Evolutionary conservation across 345 rosid species (phyloP), one percentile per base, ranked within the genome.

Genomic region (Melastoma malabathricum): DNA sequence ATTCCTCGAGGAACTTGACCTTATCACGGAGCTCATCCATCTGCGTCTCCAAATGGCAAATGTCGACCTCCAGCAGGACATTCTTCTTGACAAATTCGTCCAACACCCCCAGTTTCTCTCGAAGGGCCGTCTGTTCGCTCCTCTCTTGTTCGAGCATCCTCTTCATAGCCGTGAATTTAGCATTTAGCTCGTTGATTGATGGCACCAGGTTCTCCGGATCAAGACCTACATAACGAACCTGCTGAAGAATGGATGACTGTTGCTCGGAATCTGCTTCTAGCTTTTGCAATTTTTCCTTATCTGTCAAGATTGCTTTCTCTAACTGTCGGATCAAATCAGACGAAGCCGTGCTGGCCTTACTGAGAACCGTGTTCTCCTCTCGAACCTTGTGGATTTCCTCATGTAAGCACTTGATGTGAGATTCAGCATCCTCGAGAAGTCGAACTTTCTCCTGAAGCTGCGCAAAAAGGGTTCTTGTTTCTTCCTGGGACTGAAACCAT

Each of bases 401-500:
- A 52, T 60, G 72, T 58, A 84, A 70, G 61, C 57, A 66, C 57
- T 46, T 75, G 54, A 78, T 84, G 64, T 43, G 64, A 48, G 63
- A 59, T 75, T 82, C 93, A 72, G 81, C 69, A 54, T 77, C 86
- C 75, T 74, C 75, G 48, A 83, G 60, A 62, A 59, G 70, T 41
- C 73, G 75, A 56, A 71, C 48, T 66, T 80, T 75, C 45, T 61
- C 79, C 61, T 80, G 78, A 53, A 89, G 74, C 62, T 80, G 87
- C 25, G 59, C 56, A 17, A 71, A 83, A 60, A 83, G 68, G 56
- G 84, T 66, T 67, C 71, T 80, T 58, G 83, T 70, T 59, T 90
- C 96, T 59, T 86, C 94, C 73, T 86, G 96, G 59, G 92, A 78
- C 63, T 83, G 90, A 66, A 95, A 79, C 68, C 83, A 90, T 68